Evolutionary conservation across 1,284 basidiomycete species (phyloP), one percentile per base, ranked within the genome.

Genomic region (Trichosporon sp.): DNA sequence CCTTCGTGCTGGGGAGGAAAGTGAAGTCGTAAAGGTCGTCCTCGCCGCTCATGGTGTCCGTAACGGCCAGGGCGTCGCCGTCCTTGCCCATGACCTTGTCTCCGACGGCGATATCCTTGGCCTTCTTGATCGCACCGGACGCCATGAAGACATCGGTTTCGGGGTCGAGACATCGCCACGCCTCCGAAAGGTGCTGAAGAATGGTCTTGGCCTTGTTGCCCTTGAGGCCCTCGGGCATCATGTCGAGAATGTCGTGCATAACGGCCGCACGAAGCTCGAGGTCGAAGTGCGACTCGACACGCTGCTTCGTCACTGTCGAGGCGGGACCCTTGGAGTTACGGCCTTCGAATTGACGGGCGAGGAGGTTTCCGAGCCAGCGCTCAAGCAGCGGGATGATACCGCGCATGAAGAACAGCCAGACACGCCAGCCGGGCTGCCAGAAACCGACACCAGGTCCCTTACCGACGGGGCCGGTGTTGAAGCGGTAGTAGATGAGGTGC

Each of bases 331-430:
- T 97, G 79, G 91, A 94, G 80, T 98, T 99, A 73, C 96, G 66
- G 14, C 92, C 95, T 78, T 99, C 96, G 78, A 98, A 99, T 79
- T 99, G 95, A 81, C 96, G 88, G 44, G 96, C 96, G 59, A 99
- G 88, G 72, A 99, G 82, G 79, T 99, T 99, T 34, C 96, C 95
- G 49, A 99, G 87, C 92, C 96, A 99, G 80, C 95, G 85, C 80
- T 99, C 95, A 11, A 99, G 87, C 7, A 99, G 85, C 13, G 96
- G 96, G 0, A 98, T 94, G 73, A 99, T 98, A 66, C 96, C 96
- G 60, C 96, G 89, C 88, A 99, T 91, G 85, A 99, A 99, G 85
- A 99, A 99, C 67, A 99, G 83, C 96, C 96, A 99, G 7, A 99
- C 96, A 60, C 96, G 87, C 96, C 96, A 99, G 33, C 95, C 96